Percentiles rank a stretch among this genome's conserved stretches.
phyloP scores from a whole-genome alignment of 495 filamentous ascomycete species.

The Xylaria castorea region DNA sequence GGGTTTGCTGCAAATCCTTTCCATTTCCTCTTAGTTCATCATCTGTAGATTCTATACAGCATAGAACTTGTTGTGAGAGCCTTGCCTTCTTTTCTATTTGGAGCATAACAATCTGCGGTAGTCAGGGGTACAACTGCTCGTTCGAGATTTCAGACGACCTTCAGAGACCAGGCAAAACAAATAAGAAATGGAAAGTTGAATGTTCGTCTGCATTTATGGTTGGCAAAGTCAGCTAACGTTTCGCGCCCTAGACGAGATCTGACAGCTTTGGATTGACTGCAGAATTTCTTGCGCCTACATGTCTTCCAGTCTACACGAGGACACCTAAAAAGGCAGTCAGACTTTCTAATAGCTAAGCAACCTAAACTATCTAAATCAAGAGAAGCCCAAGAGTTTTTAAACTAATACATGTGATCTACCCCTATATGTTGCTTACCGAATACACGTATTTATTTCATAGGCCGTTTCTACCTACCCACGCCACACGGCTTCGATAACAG shows the following conservation, averaged over 20 bases:
- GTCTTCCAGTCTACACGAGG: not conserved
- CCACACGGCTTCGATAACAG: slow-evolving; percentile 39
- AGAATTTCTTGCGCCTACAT: too few relatives aligned
- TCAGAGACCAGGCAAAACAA: not conserved
- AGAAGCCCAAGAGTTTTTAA: not conserved
- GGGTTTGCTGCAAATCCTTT: too few relatives aligned
- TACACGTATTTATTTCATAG: slow-evolving; percentile 38
- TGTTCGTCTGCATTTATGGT: not conserved
- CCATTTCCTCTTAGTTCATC: too few relatives aligned
- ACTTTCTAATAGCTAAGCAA: not conserved
- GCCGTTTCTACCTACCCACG: slow-evolving; percentile 26
- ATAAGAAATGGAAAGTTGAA: not conserved
- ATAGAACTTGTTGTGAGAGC: too few relatives aligned
- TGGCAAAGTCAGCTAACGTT: not conserved
- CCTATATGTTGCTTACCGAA: slow-evolving; percentile 38
- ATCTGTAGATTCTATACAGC: too few relatives aligned
- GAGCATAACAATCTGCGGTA: too few relatives aligned
- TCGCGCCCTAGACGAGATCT: too few relatives aligned
- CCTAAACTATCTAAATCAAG: not conserved
- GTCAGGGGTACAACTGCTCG: too few relatives aligned
- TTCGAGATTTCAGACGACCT: too few relatives aligned
- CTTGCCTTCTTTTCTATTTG: too few relatives aligned
- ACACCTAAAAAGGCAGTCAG: not conserved
- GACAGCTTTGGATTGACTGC: too few relatives aligned
- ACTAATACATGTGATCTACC: not conserved